A percentile compares a stretch with the other conserved stretches of the same genome.
Evolutionary conservation across 2,329 filamentous ascomycete genomes (phyloP).

Genomic region (Xylariales sp.): DNA sequence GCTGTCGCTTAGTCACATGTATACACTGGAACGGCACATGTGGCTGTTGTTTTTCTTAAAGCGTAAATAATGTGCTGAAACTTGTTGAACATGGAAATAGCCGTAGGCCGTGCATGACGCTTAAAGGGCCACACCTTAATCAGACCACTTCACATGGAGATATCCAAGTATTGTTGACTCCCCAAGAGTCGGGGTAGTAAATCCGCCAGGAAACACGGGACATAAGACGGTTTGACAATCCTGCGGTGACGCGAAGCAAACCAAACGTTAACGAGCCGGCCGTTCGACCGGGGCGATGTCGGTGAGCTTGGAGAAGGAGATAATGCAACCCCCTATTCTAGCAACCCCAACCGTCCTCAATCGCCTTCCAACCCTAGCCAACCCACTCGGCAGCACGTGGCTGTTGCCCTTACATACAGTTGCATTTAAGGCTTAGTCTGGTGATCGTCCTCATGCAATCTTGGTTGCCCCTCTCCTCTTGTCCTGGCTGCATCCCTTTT

Average conservation of each 20-base stretch:
- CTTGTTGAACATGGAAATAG: neutral
- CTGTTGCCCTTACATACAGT: slow-evolving; percentile 13
- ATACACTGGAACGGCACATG: neutral
- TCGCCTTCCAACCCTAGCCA: neutral
- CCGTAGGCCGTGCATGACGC: neutral
- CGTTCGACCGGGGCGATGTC: neutral
- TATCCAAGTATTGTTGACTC: neutral
- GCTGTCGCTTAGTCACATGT: neutral
- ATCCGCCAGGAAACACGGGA: neutral
- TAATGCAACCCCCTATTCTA: slow-evolving; percentile 7
- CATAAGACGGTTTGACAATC: neutral
- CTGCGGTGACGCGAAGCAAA: neutral
- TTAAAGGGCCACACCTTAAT: neutral
- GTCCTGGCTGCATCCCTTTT: neutral
- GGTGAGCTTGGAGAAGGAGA: neutral
- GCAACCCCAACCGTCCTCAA: neutral
- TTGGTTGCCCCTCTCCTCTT: slow-evolving; percentile 1
- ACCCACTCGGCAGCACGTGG: slow-evolving; percentile 21
- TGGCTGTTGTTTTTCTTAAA: too few species aligned
- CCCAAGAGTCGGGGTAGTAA: neutral
- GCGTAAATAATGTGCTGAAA: neutral
- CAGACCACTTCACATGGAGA: neutral
- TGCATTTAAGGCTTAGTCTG: slow-evolving; percentile 12
- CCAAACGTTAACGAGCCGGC: neutral
- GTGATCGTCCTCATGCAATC: slow-evolving; percentile 18